Conservation (phyloP, 2,329 filamentous ascomycete genomes). For the Trichoderma atroviride region DNA sequence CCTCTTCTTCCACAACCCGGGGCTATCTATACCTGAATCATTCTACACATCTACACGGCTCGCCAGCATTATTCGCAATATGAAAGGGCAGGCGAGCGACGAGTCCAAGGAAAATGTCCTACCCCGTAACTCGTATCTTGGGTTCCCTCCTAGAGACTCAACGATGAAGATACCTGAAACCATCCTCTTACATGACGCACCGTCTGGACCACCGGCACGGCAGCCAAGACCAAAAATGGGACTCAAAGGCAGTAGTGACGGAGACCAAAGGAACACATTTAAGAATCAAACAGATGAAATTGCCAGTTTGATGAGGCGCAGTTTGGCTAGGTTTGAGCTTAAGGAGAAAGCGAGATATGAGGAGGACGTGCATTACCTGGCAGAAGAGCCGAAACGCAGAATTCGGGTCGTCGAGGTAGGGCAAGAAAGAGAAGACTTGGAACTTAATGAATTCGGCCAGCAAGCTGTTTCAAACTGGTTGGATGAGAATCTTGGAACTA, state of each 20-base stretch:
- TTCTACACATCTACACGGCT: slow-evolving; percentile 45
- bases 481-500: neutral
- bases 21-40: slow-evolving; percentile 48
- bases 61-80: slow-evolving; percentile 32
- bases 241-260: neutral
- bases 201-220: slow-evolving; percentile 4
- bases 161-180: slow-evolving; percentile 53
- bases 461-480: slow-evolving; percentile 39
- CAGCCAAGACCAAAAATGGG: neutral
- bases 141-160: slow-evolving; percentile 53
- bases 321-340: slow-evolving; percentile 51
- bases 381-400: slow-evolving; percentile 41
- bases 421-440: slow-evolving; percentile 30
- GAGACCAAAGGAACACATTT: slow-evolving; percentile 45
- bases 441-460: slow-evolving; percentile 32
- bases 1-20: slow-evolving; percentile 60
- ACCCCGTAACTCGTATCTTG: slow-evolving; percentile 47
- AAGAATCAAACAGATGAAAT: slow-evolving; percentile 51
- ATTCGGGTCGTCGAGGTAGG: slow-evolving; percentile 47
- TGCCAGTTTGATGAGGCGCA: slow-evolving; percentile 52
- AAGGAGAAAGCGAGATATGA: slow-evolving; percentile 48
- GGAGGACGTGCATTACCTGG: slow-evolving; percentile 40
- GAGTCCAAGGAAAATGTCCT: slow-evolving; percentile 30
- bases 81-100: slow-evolving; percentile 32
- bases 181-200: slow-evolving; percentile 52